Base-by-base conservation (phyloP, 345 rosid genomes). In the Syzygium jambos region DNA sequence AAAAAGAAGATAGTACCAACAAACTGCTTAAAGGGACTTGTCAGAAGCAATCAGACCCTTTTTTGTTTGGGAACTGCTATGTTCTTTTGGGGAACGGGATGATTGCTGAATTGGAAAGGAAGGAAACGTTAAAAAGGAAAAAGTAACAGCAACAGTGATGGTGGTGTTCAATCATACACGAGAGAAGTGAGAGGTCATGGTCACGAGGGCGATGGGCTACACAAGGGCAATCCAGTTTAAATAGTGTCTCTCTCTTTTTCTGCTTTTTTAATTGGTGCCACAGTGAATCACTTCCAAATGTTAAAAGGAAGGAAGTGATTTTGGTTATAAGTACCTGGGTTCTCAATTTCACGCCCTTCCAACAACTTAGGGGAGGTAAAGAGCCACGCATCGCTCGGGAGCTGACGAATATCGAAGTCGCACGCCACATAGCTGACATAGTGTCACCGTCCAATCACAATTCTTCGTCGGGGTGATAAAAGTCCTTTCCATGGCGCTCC, bases 171-270 rank as follows among this genome's bases (percentile, higher is more conserved):
- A 61, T 54, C 78, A 59, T 56, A 87, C 17, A 27, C 46, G 51
- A 83, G 85, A 80, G 78, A 59, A 87, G 83, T 87, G 84, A 51
- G 89, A 84, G 53, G 89, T 84, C 89, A 84, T 52, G 68, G 46
- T 84, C 89, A 84, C 52, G 88, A 87, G 51, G 78, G 65, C 56
- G 77, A 56, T 87, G 17, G 27, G 78, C 83, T 16, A 29, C 63
- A n/a, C 49, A 49, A 30, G 21, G 29, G 61, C 19, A 87, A 23
- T 51, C 30, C 85, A 25, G 38, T 83, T 46, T 46, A 83, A 16
- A 83, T 49, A 52, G 19, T 13, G 7, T 25, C 21, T 38, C 34
- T 83, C 85, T 51, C 55, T 7, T 49, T 49, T 21, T 19, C 49
- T 38, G 23, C 9, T 19, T 73, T 23, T 68, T 38, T 73, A 68